Percentiles rank a stretch among this genome's conserved stretches.
phyloP scores from a whole-genome alignment of 2,329 filamentous ascomycete genomes.

The Neocucurbitaria cava region DNA sequence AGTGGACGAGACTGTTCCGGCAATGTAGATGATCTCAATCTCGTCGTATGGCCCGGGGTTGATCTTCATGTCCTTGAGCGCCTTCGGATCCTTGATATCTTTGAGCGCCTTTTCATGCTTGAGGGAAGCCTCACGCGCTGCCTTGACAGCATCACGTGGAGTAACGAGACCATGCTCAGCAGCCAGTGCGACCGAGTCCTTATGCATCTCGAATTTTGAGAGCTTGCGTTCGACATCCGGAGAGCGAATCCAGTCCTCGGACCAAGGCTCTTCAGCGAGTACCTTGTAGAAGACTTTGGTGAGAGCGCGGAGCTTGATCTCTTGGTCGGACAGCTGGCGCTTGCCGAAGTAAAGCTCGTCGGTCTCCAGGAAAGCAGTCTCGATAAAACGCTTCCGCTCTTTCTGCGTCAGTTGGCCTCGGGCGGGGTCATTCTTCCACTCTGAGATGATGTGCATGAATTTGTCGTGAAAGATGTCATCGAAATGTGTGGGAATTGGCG shows the following conservation, averaged over 20 bases:
- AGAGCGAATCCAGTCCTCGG: conserved; percentile 47
- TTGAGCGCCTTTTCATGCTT: conserved; percentile 25
- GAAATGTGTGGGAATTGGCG: conserved; percentile 32
- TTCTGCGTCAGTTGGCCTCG: conserved; percentile 37
- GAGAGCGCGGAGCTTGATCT: conserved; percentile 46
- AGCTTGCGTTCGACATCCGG: conserved; percentile 48
- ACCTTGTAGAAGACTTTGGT: conserved; percentile 49
- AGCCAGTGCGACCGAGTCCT: conserved; percentile 42
- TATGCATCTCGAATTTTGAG: conserved; percentile 48
- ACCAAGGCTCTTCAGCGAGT: conserved; percentile 48
- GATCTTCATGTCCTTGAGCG: conserved; percentile 27
- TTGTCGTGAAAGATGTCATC: conserved; percentile 46
- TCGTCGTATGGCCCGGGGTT: conserved; percentile 45
- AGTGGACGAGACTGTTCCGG: conserved; percentile 46
- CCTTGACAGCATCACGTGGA: conserved; percentile 41
- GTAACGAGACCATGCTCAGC: conserved; percentile 35
- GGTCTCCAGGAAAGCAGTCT: conserved; percentile 38
- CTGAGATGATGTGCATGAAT: conserved; percentile 43
- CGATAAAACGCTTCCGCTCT: conserved; percentile 44
- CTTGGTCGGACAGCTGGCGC: conserved; percentile 36
- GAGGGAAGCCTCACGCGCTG: conserved; percentile 35
- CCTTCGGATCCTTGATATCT: conserved; percentile 19
- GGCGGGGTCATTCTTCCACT: conserved; percentile 40
- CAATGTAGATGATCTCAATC: conserved; percentile 49
- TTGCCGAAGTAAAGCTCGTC: conserved; percentile 39